Evolutionary conservation across 495 filamentous ascomycete species (phyloP).

Genomic region (Penicillium mononematosum): DNA sequence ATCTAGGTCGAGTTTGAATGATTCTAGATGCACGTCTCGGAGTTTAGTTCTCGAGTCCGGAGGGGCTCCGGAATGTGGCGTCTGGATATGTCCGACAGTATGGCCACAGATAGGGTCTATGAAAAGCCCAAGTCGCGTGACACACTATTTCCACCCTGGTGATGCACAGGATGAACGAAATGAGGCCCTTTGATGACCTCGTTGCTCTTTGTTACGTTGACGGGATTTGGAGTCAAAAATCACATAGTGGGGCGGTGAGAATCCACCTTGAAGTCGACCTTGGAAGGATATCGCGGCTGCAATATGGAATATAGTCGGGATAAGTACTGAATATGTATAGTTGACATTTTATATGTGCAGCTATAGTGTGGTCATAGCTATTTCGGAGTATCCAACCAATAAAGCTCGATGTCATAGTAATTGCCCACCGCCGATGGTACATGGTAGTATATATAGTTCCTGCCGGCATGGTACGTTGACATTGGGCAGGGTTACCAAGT

Average conservation of each 20-base stretch:
- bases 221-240: slow-evolving; percentile 2
- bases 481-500: neutral
- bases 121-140: neutral
- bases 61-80: neutral
- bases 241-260: slow-evolving; percentile 11
- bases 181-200: neutral
- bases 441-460: neutral
- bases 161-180: neutral
- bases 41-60: neutral
- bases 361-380: neutral
- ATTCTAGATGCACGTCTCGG: neutral
- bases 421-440: neutral
- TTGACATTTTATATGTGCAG: neutral
- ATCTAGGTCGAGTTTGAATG: neutral
- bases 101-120: neutral
- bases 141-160: neutral
- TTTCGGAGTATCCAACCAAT: neutral
- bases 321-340: neutral
- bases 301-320: neutral
- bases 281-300: neutral
- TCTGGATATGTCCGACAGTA: neutral
- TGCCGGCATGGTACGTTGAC: neutral
- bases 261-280: neutral
- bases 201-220: neutral
- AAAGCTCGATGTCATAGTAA: neutral